These are phyloP conservation scores for Wickerhamomyces bisporus DNA, from an alignment of 805 yeast species.

Conservation along the genomic window DNA sequence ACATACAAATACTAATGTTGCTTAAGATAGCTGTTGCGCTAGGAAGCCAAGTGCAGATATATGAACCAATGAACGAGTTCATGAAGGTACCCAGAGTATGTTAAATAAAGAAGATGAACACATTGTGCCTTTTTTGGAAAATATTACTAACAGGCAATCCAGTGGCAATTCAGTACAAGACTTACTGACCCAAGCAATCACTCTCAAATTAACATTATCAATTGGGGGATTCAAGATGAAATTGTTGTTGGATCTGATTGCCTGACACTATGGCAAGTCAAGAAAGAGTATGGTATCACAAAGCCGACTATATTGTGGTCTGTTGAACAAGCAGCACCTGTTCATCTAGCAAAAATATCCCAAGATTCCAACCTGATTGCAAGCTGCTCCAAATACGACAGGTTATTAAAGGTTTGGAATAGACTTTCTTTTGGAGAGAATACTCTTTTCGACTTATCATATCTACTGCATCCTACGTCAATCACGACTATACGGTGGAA, in stretches of 20 bases:
- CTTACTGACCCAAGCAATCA: conserved; percentile 24
- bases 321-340: conserved; percentile 55
- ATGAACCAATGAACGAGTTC: conserved; percentile 50
- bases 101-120: conserved; percentile 11
- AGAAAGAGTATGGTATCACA: conserved; percentile 39
- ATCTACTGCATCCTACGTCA: conserved; percentile 58
- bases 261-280: conserved; percentile 48
- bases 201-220: conserved; percentile 36
- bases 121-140: conserved; percentile 30
- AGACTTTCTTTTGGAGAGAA: conserved; percentile 62
- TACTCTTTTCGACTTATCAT: conserved; percentile 61
- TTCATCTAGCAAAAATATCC: conserved; percentile 51
- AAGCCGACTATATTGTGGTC: conserved; percentile 30
- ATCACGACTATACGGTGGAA: conserved; percentile 61
- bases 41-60: conserved; percentile 39
- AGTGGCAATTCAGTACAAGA: conserved; percentile 38
- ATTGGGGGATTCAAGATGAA: conserved; percentile 56
- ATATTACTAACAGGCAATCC: too few relatives aligned
- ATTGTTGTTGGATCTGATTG: conserved; percentile 54
- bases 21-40: conserved; percentile 45
- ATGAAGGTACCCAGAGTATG: conserved; percentile 29
- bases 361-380: conserved; percentile 67
- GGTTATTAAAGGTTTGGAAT: conserved; percentile 72
- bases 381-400: conserved; percentile 56
- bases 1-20: conserved; percentile 1